Evolutionary conservation across 2,329 filamentous ascomycete species (phyloP), one percentile per base, ranked within the genome.

Genomic region (Emmonsiellopsis sp.): DNA sequence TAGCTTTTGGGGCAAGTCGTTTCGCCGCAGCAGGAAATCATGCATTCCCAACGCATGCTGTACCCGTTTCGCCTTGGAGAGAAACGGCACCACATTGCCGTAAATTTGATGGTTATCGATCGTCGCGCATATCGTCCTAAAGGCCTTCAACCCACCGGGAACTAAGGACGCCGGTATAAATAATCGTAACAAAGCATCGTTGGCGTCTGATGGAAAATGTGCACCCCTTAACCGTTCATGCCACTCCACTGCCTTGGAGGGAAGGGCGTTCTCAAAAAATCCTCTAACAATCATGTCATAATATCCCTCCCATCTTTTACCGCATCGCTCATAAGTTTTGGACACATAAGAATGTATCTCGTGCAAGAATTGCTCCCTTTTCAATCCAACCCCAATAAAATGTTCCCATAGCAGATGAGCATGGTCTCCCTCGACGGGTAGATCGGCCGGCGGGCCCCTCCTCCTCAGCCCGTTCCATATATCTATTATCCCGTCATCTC

Each of bases 1-100:
- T 4, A 68, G 63, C 1, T 58, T 62, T 30, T 54, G 53, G 13
- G 78, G 77, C 48, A 73, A 59, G 55, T 79, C 77, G 31, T 66
- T 60, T 42, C 65, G 63, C 26, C 63, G 56, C 16, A 74, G 52
- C 8, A 79, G 61, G 50, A 74, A 72, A 31, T 65, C 59, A 58
- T 80, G 77, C 73, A 78, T 76, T 15, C 64, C 62, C 7, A 75
- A 60, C 32, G 75, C 74, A 52, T 70, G 62, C 16, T 69, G 59
- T 49, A 68, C 64, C 40, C 69, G 59, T 26, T 70, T 66, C 37
- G 64, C 61, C 6, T 64, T 58, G 59, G 73, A 69, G 2, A 79
- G 61, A 15, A 58, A 57, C 13, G 70, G 64, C 30, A 79, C 67
- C n/a, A 74, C 61, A 26, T 63, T 65, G 2, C 62, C 62, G 58